Conservation (phyloP, 1,139 yeast genomes). For the Yamadazyma diddensiae region DNA sequence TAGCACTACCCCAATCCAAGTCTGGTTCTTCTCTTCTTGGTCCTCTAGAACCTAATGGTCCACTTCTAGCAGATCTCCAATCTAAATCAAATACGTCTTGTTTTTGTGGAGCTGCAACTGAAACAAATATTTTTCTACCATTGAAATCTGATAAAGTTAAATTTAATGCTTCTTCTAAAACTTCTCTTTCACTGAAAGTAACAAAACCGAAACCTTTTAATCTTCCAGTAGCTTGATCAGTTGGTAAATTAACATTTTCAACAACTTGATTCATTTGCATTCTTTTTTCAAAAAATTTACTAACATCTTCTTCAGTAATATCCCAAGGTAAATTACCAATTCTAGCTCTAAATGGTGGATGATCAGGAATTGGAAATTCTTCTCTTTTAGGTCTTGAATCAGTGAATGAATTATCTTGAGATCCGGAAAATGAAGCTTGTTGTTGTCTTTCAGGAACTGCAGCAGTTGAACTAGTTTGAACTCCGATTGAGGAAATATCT, state of each 20-base stretch:
- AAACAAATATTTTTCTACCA: constrained; percentile 77
- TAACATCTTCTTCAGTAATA: constrained; percentile 62
- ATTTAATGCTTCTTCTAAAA: constrained; percentile 67
- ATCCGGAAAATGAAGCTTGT: constrained; percentile 9
- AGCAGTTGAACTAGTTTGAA: constrained; percentile 31
- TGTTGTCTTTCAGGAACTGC: constrained; percentile 24
- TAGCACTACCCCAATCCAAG: constrained; percentile 43
- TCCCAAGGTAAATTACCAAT: constrained; percentile 87
- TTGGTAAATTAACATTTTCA: constrained; percentile 66
- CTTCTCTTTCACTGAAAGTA: constrained; percentile 64
- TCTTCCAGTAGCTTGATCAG: constrained; percentile 55
- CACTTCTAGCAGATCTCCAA: constrained; percentile 46
- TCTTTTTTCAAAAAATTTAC: constrained; percentile 65
- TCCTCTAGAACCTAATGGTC: constrained; percentile 17
- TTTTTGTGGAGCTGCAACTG: constrained; percentile 86
- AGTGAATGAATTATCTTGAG: constrained; percentile 3
- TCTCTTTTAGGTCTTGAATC: constrained; percentile 42
- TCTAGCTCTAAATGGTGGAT: constrained; percentile 88
- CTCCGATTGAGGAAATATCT: constrained; percentile 53
- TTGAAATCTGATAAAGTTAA: constrained; percentile 62
- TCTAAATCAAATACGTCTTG: constrained; percentile 46
- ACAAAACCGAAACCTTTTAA: constrained; percentile 87
- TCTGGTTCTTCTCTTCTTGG: constrained; percentile 34
- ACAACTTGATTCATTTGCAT: constrained; percentile 48
- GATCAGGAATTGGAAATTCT: constrained; percentile 85